phyloP scores from a whole-genome alignment of 2,329 filamentous ascomycete species.

The Claviceps spartinae region DNA sequence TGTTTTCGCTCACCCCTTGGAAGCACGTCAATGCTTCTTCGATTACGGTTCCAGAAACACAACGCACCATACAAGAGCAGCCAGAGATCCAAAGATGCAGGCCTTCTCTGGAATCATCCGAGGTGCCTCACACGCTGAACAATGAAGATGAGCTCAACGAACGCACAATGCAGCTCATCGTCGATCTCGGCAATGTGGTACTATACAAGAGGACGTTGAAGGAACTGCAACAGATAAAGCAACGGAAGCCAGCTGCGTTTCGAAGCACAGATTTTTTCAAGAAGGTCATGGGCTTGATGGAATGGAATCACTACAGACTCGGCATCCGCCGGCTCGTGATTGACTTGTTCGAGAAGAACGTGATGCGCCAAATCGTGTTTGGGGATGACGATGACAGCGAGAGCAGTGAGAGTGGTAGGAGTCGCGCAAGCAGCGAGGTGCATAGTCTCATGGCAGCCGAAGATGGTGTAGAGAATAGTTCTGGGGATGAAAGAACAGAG shows the following conservation, averaged over 20 bases:
- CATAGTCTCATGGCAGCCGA: constrained; percentile 23
- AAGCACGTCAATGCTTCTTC: constrained; percentile 33
- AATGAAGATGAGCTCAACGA: constrained; percentile 54
- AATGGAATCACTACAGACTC: constrained; percentile 79
- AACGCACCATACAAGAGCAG: constrained; percentile 36
- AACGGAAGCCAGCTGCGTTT: constrained; percentile 63
- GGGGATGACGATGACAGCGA: constrained; percentile 56
- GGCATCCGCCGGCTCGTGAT: constrained; percentile 80
- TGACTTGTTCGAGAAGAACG: constrained; percentile 84
- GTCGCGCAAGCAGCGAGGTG: too few species aligned
- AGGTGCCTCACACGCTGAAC: constrained; percentile 32
- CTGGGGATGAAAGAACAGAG: constrained; percentile 41
- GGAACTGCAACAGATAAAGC: constrained; percentile 69
- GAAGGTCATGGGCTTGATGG: constrained; percentile 71
- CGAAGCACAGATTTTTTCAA: constrained; percentile 65
- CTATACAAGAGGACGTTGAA: constrained; percentile 75
- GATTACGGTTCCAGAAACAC: constrained; percentile 34
- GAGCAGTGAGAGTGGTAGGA: constrained; percentile 44
- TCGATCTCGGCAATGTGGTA: constrained; percentile 86
- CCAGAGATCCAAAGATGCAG: constrained; percentile 28
- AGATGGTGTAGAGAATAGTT: constrained; percentile 40
- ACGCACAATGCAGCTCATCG: constrained; percentile 71
- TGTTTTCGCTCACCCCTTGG: constrained; percentile 61
- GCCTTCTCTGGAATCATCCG: constrained; percentile 30
- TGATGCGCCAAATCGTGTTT: constrained; percentile 73